Evolutionary conservation across 1,284 basidiomycete species (phyloP).

Genomic region (Trametes sp.): DNA sequence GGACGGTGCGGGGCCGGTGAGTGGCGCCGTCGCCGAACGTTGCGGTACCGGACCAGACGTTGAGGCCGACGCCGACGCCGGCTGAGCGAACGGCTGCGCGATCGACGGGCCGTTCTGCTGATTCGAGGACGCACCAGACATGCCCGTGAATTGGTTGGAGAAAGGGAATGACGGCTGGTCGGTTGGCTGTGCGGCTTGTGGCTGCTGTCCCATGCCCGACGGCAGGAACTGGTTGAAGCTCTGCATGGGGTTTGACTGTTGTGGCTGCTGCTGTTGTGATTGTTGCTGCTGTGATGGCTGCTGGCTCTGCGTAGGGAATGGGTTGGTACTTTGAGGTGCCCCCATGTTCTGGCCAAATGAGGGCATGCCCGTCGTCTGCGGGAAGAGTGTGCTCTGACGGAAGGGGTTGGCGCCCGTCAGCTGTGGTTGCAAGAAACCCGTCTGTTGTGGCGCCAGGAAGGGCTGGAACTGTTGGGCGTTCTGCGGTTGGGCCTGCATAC

Average conservation of each 20-base stretch:
- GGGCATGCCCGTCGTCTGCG: conserved; percentile 66
- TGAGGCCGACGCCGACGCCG: conserved; percentile 21
- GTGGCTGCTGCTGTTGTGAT: conserved; percentile 12
- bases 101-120: conserved; percentile 25
- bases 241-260: conserved; percentile 25
- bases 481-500: conserved; percentile 40
- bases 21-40: conserved; percentile 75
- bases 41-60: conserved; percentile 44
- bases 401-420: conserved; percentile 81
- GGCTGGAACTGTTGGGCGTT: conserved; percentile 57
- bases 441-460: conserved; percentile 57
- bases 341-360: conserved; percentile 40
- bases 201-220: conserved; percentile 18
- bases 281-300: conserved; percentile 20
- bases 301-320: conserved; percentile 38
- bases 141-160: conserved; percentile 23
- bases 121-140: conserved; percentile 14
- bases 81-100: conserved; percentile 33
- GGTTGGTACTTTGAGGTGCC: conserved; percentile 36
- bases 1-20: conserved; percentile 41
- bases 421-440: conserved; percentile 61
- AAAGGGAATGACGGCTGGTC: conserved; percentile 34
- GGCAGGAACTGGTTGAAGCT: conserved; percentile 32
- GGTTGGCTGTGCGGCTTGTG: conserved; percentile 22
- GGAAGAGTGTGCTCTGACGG: conserved; percentile 68